phyloP scores from a whole-genome alignment of 2,329 filamentous ascomycete species.

The Neodidymelliopsis sp. region DNA sequence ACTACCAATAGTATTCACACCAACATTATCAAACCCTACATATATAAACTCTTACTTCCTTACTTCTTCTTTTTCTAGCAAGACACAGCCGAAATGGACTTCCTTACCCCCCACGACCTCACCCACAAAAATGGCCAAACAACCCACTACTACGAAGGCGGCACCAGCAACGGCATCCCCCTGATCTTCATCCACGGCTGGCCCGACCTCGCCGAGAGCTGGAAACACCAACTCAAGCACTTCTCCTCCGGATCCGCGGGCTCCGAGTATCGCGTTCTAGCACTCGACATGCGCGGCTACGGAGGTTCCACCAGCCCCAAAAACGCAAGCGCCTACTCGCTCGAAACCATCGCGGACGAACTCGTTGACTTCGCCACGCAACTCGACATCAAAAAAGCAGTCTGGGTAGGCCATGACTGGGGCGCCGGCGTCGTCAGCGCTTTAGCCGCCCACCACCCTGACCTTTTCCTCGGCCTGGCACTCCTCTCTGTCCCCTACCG shows the following conservation, averaged over 20 bases:
- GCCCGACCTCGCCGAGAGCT: slow-evolving; percentile 47
- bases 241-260: slow-evolving; percentile 38
- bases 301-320: slow-evolving; percentile 27
- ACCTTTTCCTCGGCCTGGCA: slow-evolving; percentile 39
- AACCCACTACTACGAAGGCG: slow-evolving; percentile 37
- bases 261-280: slow-evolving; percentile 36
- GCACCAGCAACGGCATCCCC: slow-evolving; percentile 28
- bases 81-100: no score
- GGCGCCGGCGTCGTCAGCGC: slow-evolving; percentile 44
- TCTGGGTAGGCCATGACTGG: slow-evolving; percentile 62
- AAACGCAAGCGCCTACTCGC: slow-evolving; percentile 39
- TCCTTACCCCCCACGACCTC: no score
- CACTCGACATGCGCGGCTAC: slow-evolving; percentile 47
- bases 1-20: not conserved
- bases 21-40: no score
- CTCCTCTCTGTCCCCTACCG: slow-evolving; percentile 52
- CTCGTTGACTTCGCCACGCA: slow-evolving; percentile 52
- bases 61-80: no score
- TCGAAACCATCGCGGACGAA: slow-evolving; percentile 37
- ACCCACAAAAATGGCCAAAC: slow-evolving; percentile 30
- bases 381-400: slow-evolving; percentile 48
- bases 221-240: slow-evolving; percentile 45
- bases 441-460: slow-evolving; percentile 42
- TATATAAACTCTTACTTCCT: no score
- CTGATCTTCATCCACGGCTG: slow-evolving; percentile 43